Conservation (phyloP, 2,329 filamentous ascomycete genomes). For the Dothideomycetes sp. region DNA sequence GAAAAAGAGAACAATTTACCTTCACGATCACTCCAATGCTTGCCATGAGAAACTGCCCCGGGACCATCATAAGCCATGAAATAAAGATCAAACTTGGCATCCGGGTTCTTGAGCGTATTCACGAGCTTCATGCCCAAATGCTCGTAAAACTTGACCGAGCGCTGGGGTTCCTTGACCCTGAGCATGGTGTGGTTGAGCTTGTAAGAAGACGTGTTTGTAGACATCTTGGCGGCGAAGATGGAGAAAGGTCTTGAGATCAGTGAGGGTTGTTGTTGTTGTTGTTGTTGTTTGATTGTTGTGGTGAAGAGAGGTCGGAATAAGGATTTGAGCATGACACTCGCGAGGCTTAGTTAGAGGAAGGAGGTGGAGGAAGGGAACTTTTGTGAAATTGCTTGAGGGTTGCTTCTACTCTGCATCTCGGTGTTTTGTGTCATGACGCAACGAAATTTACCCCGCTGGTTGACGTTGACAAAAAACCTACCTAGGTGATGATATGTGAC, state of each 20-base stretch:
- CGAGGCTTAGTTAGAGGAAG: too few species aligned
- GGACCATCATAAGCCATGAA: conserved; percentile 84
- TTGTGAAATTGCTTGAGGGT: too few species aligned
- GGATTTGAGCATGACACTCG: conserved; percentile 8
- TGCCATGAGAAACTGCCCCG: conserved; percentile 61
- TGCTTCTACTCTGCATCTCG: not conserved
- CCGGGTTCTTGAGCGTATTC: conserved; percentile 71
- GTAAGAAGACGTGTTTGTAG: conserved; percentile 54
- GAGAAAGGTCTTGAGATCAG: not conserved
- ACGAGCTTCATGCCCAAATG: conserved; percentile 80
- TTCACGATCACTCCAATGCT: conserved; percentile 64
- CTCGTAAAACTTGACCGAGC: conserved; percentile 81
- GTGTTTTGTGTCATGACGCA: conserved; percentile 5
- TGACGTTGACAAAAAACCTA: too few species aligned
- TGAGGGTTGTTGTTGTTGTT: too few species aligned
- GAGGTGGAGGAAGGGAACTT: too few species aligned
- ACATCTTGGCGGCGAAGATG: conserved; percentile 22
- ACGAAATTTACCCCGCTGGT: conserved; percentile 7
- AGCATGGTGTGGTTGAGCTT: conserved; percentile 54
- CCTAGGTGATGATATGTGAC: too few species aligned
- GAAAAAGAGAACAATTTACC: too few species aligned
- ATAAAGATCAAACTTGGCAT: conserved; percentile 90
- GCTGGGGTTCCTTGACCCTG: conserved; percentile 52
- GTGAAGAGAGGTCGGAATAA: conserved; percentile 1
- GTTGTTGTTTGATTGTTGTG: too few species aligned